Percentiles rank a stretch among this genome's conserved stretches.
Evolutionary conservation across 176 grass and related monocot species (phyloP).

Genomic region (Paspalum notatum): DNA sequence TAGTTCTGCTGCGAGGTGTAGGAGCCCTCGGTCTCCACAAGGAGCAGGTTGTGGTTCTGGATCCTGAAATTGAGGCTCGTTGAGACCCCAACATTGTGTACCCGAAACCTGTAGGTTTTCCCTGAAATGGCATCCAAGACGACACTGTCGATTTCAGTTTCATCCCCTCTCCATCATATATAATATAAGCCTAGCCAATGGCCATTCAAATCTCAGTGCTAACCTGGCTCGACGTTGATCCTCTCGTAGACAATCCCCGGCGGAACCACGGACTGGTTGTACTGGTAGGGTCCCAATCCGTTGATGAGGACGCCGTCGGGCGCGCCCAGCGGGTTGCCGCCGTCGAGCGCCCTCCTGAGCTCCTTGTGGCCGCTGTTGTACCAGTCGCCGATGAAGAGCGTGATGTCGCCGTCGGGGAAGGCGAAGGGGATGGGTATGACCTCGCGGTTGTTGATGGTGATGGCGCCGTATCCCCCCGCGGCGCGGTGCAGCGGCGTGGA

Average conservation of each 20-base stretch:
- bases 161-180: no score
- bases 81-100: slow-evolving; percentile 87
- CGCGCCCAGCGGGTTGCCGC: slow-evolving; percentile 47
- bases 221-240: slow-evolving; percentile 82
- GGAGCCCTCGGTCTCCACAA: slow-evolving; percentile 91
- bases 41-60: slow-evolving; percentile 74
- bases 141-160: background rate
- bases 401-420: slow-evolving; percentile 83
- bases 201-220: background rate
- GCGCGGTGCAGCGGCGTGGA: slow-evolving; percentile 55
- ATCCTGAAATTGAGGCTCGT: slow-evolving; percentile 95
- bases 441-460: slow-evolving; percentile 85
- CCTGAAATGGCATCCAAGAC: slow-evolving; percentile 48
- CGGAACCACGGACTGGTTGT: slow-evolving; percentile 66
- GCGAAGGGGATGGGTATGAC: slow-evolving; percentile 86
- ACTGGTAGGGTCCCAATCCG: slow-evolving; percentile 76
- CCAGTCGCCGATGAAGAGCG: slow-evolving; percentile 81
- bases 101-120: slow-evolving; percentile 83
- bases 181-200: background rate
- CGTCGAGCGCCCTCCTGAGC: slow-evolving; percentile 68
- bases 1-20: slow-evolving; percentile 96
- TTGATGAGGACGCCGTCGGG: slow-evolving; percentile 83
- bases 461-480: slow-evolving; percentile 66
- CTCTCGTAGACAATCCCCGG: slow-evolving; percentile 68
- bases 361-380: slow-evolving; percentile 60